These are phyloP conservation scores for Eugenia klotzschiana DNA, from an alignment of 441 rosid species.

Conservation along the genomic window DNA sequence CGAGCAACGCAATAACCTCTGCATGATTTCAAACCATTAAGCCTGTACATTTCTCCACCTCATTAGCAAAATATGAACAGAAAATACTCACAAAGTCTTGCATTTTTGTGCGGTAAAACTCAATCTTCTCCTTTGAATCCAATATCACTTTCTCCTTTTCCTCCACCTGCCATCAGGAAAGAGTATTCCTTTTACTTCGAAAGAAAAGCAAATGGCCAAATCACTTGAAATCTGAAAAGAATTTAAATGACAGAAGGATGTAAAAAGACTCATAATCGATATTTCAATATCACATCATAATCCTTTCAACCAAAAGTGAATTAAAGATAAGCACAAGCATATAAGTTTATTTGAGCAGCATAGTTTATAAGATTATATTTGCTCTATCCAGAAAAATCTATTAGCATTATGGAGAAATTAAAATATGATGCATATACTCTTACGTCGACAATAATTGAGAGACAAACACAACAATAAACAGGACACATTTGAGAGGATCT, in stretches of 20 bases:
- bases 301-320: background rate
- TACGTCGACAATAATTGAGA: background rate
- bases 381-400: background rate
- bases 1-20: background rate
- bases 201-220: background rate
- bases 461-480: background rate
- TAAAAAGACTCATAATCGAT: background rate
- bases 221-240: background rate
- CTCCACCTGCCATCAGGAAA: constrained; percentile 31
- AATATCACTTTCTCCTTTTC: constrained; percentile 50
- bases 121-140: constrained; percentile 90
- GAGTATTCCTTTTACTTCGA: background rate
- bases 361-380: background rate
- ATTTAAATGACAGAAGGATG: background rate
- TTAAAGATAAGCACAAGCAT: background rate
- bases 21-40: background rate
- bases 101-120: constrained; percentile 83
- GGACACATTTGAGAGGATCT: background rate
- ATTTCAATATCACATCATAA: background rate
- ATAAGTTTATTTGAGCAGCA: background rate
- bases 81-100: constrained; percentile 83
- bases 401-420: background rate
- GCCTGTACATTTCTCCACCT: background rate
- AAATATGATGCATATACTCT: background rate
- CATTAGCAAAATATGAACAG: background rate